Evolutionary conservation across 208 protist genomes (phyloP), one percentile per base, ranked within the genome.

Genomic region (Leishmania guyanensis): DNA sequence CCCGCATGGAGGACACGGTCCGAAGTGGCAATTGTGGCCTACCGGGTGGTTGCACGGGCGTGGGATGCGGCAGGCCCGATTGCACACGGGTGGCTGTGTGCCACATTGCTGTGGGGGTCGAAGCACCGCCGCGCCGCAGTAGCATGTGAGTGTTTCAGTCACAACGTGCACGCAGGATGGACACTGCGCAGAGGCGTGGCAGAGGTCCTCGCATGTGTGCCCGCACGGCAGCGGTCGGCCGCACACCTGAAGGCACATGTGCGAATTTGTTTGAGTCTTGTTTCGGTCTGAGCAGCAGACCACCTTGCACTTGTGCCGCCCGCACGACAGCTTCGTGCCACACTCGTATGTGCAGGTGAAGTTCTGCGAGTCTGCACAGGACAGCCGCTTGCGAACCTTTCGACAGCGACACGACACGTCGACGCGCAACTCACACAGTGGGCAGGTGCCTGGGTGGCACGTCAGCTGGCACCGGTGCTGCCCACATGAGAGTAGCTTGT

Each of bases 61-160:
- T 54, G 54, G 17, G 17, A 87, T 43, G 58, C 51, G 69, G 54
- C 93, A 97, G 33, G 85, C 86, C n/a, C 79, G 82, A n/a, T 39
- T 84, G 75, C 93, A 96, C 69, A 73, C 76, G 43, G 91, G 93
- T 26, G 90, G 89, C 29, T 75, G 39, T 51, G 91, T 94, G 75
- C 90, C 91, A 66, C 93, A 96, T 8, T 90, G 91, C 75, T 95
- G 92, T 53, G 92, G 93, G 0, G 92, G 92, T 78, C 83, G 88
- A 20, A 94, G 76, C 73, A 90, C 64, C 56, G 86, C 83, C 1
- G 85, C 77, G 9, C 90, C 90, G 71, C 93, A 95, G 62, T 78
- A 68, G 87, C 93, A 97, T 17, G 62, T 84, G 16, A 95, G 78
- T 54, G 82, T 79, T 80, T 91, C 86, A 14, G 89, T 85, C 26